Conservation (phyloP, 768 basidiomycete species). For the Punctularia strigosozonata region DNA sequence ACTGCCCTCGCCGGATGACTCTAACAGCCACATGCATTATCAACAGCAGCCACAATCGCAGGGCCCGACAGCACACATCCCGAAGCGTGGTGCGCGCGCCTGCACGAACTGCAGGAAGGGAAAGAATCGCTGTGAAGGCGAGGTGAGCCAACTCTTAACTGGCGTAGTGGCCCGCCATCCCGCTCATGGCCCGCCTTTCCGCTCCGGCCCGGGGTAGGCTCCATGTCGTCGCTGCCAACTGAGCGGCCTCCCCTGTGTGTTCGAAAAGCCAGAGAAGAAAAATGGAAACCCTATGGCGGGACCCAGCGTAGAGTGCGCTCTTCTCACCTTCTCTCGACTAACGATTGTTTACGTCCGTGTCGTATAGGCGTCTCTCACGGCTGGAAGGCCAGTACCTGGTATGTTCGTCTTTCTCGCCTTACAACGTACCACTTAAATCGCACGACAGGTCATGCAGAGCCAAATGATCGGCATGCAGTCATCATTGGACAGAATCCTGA, state of each 20-base stretch:
- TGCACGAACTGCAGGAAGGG: slow-evolving; percentile 86
- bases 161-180: slow-evolving; percentile 24
- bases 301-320: slow-evolving; percentile 62
- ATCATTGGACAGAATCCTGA: slow-evolving; percentile 72
- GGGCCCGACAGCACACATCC: slow-evolving; percentile 48
- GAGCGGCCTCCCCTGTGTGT: slow-evolving; percentile 69
- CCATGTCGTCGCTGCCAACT: slow-evolving; percentile 85
- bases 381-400: slow-evolving; percentile 83
- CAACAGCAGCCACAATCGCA: slow-evolving; percentile 17
- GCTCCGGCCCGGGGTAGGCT: slow-evolving; percentile 65
- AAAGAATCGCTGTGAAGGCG: slow-evolving; percentile 90
- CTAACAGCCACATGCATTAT: slow-evolving; percentile 15
- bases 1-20: too few relatives aligned
- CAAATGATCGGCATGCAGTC: slow-evolving; percentile 95
- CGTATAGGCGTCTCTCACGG: slow-evolving; percentile 59
- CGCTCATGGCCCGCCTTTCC: slow-evolving; percentile 60
- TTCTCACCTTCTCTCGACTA: background rate
- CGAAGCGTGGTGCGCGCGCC: slow-evolving; percentile 82
- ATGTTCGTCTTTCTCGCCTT: slow-evolving; percentile 11
- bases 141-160: slow-evolving; percentile 35
- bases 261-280: slow-evolving; percentile 91
- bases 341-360: background rate
- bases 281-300: slow-evolving; percentile 43
- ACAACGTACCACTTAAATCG: slow-evolving; percentile 3
- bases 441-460: slow-evolving; percentile 70